Base-by-base conservation (phyloP, 2,329 filamentous ascomycete species). In the Chaetomium globosum region DNA sequence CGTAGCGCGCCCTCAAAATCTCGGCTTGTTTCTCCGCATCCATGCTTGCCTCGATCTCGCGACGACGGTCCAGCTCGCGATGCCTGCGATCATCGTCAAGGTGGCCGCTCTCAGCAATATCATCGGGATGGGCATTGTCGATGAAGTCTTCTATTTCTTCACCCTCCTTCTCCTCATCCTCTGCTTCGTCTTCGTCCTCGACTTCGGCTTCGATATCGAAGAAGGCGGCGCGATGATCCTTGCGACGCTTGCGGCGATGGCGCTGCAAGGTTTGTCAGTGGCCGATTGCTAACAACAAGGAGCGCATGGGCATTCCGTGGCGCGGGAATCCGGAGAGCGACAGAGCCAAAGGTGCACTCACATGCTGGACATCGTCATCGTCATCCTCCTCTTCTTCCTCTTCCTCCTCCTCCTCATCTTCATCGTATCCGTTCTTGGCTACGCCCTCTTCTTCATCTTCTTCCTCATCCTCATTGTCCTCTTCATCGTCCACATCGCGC, bases 161-260 rank as follows among this genome's bases (percentile, higher is more conserved):
- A 65, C 91, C 87, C 62, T 96, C 93, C 71, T 96, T 92, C 71
- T 97, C 94, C 59, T 96, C 92, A 69, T 96, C 92, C 67, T 91
- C 91, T 70, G 86, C 89, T 71, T 92, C 91, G 72, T 97, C 93
- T 72, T 96, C 93, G 69, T 96, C 95, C 74, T 98, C 95, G 71
- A 99, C 95, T 80, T 97, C 95, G 76, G 95, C 95, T 83, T 99
- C 95, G 74, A 94, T 92, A 87, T 99, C 95, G 80, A 99, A 88
- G 86, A 97, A 97, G 74, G 90, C 89, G 72, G 92, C 91, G 69
- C 92, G 87, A 70, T 90, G 87, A 59, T 75, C 75, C 76, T 87
- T 87, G 76, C 88, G 89, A 65, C 93, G 90, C 78, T 98, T 98
- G 72, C 90, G 86, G 64, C 91, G 91, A 74, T 92, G 85, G 65